A percentile compares a stretch with the other conserved stretches of the same genome.
These are phyloP conservation scores for Neckera pumila DNA, from an alignment of 225 moss, liverwort and hornwort genomes.

Conservation along the genomic window DNA sequence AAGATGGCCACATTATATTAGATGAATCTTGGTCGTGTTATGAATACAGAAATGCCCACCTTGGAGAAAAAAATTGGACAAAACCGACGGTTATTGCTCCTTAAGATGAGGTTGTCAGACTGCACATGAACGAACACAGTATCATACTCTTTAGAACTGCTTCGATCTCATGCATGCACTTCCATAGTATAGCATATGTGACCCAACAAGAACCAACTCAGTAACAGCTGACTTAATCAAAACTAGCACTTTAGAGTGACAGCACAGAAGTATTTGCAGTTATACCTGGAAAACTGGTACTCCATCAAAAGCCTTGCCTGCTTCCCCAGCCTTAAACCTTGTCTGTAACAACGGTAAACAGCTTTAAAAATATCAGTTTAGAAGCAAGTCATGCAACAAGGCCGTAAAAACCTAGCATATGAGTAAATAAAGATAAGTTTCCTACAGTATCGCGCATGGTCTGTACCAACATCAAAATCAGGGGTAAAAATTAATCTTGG, in stretches of 20 bases:
- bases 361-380: background rate
- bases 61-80: constrained; percentile 99
- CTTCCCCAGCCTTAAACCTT: constrained; percentile 56
- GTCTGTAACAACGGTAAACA: constrained; percentile 23
- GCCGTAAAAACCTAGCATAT: background rate
- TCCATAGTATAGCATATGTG: background rate
- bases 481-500: background rate
- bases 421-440: background rate
- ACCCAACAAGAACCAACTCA: background rate
- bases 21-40: background rate
- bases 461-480: background rate
- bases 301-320: constrained; percentile 68
- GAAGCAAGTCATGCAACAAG: background rate
- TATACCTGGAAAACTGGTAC: constrained; percentile 84
- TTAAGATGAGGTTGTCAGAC: constrained; percentile 84
- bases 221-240: background rate
- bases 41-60: constrained; percentile 24
- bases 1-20: background rate
- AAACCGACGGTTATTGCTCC: constrained; percentile 90
- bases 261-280: background rate
- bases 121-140: constrained; percentile 12
- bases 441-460: background rate
- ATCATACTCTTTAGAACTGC: background rate
- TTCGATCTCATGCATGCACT: background rate
- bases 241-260: background rate